Base-by-base conservation (phyloP, 2,329 filamentous ascomycete genomes). In the Calonectria multiphialidica region DNA sequence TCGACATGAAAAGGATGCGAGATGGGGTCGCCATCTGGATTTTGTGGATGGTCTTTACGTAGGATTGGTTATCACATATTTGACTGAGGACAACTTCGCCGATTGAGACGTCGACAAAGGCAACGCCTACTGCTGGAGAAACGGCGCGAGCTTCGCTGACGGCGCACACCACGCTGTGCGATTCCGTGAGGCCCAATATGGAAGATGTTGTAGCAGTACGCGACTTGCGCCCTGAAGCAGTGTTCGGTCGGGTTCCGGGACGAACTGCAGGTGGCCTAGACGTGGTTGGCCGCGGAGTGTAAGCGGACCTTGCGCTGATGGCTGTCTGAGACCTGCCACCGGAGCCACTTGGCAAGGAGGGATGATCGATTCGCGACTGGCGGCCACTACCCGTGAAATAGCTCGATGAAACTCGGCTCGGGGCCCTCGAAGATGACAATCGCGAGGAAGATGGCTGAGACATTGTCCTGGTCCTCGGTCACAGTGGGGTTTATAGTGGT, bases 61-160 rank as follows among this genome's bases (percentile, higher is more conserved):
- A 98, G 40, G 95, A 97, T 81, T 98, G 95, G 69, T 93, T 97
- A 82, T 98, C 96, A 80, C 93, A 95, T 75, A 98, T 96, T 80
- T 98, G 95, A 80, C 95, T 97, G 45, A 98, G 88, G 33, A 95
- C 91, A 18, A 92, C 94, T 83, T 98, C 95, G 45, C 93, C 94
- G 2, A 94, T 96, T 49, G 94, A 93, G 3, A 97, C 87, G 79
- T 98, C 97, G 80, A 98, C 88, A 80, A 98, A 96, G 3, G 95
- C 94, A 47, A 98, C 87, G 1, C 96, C 96, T 2, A 98, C 93
- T 0, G 92, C 93, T 0, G 95, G 95, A 25, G 94, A 93, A 5
- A 98, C 90, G 6, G 95, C 95, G n/a, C 96, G 93, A 50, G 94
- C 95, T 82, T 98, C 95, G 78, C 92, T 94, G 61, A 98, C 84